Base-by-base conservation (phyloP, 179 eudicot genomes). In the Vitellaria paradoxa region DNA sequence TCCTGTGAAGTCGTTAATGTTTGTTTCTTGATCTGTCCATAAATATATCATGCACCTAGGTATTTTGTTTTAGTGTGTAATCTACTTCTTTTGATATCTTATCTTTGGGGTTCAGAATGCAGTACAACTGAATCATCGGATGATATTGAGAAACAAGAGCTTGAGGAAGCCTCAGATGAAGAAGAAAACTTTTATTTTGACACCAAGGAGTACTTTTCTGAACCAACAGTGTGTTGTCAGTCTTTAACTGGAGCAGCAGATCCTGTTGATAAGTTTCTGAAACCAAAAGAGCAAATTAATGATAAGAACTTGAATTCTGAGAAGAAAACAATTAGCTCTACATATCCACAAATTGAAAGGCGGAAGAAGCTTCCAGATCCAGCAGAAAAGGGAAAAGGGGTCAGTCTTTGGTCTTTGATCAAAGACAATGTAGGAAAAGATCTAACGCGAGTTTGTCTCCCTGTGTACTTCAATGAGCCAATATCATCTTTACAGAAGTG, bases 401-500 rank as follows among this genome's bases (percentile, higher is more conserved):
- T 92, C 63, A 90, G 97, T 79, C 92, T 94, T 63, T 93, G 98
- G 98, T 90, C 98, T 71, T 89, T 92, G 91, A 93, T 93, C 80
- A 94, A 94, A 83, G 97, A 94, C 82, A 94, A 89, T 84, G 91
- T 94, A 5, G 98, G 98, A 40, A 94, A 94, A 80, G 98, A 94
- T 85, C 89, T 94, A 46, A 91, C 97, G 0, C 88, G 97, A 63
- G 96, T 94, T 57, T 94, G 98, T 86, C 94, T 94, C 17, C 98
- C 98, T 26, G 98, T 94, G 63, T 94, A 89, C 84, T 94, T 94
- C 77, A 94, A 94, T 70, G 98, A 94, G 81, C 98, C 98, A 75
- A 86, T 91, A 78, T 94, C 98, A 56, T 89, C 98, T 47, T 90
- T 94, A 70, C 98, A 94, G 76, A 94, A 91, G 78, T 94, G 97